phyloP scores from a whole-genome alignment of 169 alveolate genomes.

The Plasmodium blacklocki region DNA sequence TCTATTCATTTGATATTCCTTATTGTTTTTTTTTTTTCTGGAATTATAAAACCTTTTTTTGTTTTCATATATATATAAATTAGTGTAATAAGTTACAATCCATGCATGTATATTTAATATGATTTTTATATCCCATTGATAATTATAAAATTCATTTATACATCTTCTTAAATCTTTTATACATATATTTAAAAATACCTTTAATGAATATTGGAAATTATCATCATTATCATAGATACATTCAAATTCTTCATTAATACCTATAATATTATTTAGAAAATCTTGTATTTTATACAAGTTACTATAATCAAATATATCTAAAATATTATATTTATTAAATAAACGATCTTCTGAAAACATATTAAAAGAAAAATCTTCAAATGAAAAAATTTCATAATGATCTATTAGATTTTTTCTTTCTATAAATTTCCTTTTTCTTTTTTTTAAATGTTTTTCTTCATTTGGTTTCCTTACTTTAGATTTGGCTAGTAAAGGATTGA shows the following conservation, averaged over 20 bases:
- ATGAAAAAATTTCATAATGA: conserved; percentile 48
- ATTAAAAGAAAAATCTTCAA: conserved; percentile 62
- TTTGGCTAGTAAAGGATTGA: conserved; percentile 64
- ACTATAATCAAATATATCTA: conserved; percentile 38
- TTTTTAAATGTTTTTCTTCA: conserved; percentile 72
- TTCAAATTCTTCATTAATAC: conserved; percentile 69
- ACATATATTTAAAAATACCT: conserved; percentile 56
- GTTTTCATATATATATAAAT: conserved; percentile 52
- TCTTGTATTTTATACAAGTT: conserved; percentile 61
- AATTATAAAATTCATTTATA: conserved; percentile 32
- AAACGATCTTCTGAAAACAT: conserved; percentile 27
- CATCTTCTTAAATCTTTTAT: conserved; percentile 64
- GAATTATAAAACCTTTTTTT: conserved; percentile 28
- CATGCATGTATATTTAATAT: conserved; percentile 68
- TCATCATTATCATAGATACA: conserved; percentile 48
- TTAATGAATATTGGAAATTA: conserved; percentile 28
- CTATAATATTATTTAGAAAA: conserved; percentile 42
- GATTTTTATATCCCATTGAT: conserved; percentile 53
- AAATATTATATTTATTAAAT: conserved; percentile 33
- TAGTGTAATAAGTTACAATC: conserved; percentile 67
- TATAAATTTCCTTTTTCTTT: conserved; percentile 52
- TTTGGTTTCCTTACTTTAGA: conserved; percentile 59
- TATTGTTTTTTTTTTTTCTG: not conserved
- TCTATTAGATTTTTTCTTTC: conserved; percentile 61
- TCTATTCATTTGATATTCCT: not conserved